Percentiles rank a stretch among this genome's conserved stretches.
These are phyloP conservation scores for Pezicula carpinea DNA, from an alignment of 2,329 filamentous ascomycete species.

Conservation along the genomic window DNA sequence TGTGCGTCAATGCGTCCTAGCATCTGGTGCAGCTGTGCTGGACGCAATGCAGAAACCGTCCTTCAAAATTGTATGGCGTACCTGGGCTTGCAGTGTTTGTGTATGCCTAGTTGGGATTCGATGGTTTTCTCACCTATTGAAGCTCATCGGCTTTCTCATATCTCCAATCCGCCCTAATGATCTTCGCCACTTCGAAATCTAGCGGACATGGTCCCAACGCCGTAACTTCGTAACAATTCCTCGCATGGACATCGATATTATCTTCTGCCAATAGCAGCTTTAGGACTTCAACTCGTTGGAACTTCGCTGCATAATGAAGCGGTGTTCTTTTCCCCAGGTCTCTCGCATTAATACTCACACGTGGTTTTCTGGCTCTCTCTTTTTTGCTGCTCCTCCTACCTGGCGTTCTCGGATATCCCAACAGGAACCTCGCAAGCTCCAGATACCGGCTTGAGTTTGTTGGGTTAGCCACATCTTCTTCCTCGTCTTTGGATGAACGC, in stretches of 20 bases:
- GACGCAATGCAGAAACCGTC: no score
- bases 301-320: conserved; percentile 4
- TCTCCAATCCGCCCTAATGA: conserved; percentile 1
- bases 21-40: no score
- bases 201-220: not conserved
- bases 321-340: conserved; percentile 1
- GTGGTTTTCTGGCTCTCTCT: not conserved
- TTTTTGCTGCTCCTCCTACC: not conserved
- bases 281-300: not conserved
- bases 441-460: conserved; percentile 33
- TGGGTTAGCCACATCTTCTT: conserved; percentile 42
- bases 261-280: conserved; percentile 2
- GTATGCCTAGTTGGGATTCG: no score
- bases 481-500: no score
- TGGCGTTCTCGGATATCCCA: conserved; percentile 3
- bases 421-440: conserved; percentile 4
- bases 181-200: not conserved
- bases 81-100: no score
- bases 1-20: no score
- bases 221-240: conserved; percentile 4
- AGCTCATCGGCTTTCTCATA: conserved; percentile 3
- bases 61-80: no score
- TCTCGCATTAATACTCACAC: not conserved
- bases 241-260: conserved; percentile 4
- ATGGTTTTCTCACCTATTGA: not conserved